Conservation (phyloP, 305 asterid species). For the Stenogyne calaminthoides region DNA sequence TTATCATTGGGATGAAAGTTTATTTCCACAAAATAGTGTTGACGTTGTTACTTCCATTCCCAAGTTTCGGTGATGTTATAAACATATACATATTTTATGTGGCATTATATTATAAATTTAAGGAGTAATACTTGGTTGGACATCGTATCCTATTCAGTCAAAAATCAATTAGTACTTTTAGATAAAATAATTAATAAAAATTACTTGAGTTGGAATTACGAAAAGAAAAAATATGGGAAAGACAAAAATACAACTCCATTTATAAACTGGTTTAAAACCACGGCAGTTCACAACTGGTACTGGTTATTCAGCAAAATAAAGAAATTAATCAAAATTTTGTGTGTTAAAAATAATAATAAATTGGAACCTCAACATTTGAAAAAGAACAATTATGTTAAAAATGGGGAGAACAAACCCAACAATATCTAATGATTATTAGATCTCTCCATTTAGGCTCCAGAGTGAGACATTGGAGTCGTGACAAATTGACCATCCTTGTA, state of each 20-base stretch:
- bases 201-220: not conserved
- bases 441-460: constrained; percentile 64
- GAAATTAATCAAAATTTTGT: not conserved
- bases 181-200: too few relatives aligned
- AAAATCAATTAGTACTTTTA: too few relatives aligned
- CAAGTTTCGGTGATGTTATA: too few relatives aligned
- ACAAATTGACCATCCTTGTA: constrained; percentile 81
- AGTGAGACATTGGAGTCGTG: constrained; percentile 88
- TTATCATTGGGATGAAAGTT: too few relatives aligned
- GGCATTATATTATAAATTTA: too few relatives aligned
- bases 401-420: not conserved
- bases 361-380: not conserved
- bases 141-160: too few relatives aligned
- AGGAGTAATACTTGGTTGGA: too few relatives aligned
- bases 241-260: not conserved
- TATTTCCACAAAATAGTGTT: too few relatives aligned
- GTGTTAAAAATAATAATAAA: not conserved
- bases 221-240: not conserved
- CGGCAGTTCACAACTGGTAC: not conserved
- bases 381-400: not conserved
- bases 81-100: too few relatives aligned
- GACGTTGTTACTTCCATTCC: too few relatives aligned
- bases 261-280: not conserved
- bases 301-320: not conserved
- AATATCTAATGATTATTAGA: not conserved